Evolutionary conservation across 345 rosid genomes (phyloP).

Genomic region (Jatropha curcas): DNA sequence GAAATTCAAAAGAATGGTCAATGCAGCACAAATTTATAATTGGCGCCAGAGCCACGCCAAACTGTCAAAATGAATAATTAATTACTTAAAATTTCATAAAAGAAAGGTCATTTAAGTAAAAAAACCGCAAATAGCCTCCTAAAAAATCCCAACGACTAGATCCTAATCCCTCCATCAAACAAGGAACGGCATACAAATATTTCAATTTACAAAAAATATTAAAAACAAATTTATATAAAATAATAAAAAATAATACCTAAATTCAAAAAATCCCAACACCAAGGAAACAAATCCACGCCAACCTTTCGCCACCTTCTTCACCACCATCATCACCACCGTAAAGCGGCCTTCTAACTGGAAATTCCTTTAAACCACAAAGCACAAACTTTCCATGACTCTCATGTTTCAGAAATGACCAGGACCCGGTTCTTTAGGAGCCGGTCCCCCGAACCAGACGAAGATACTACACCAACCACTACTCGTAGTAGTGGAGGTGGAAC

Average conservation of each 20-base stretch:
- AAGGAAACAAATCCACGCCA: not conserved
- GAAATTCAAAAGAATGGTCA: not conserved
- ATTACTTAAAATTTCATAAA: not conserved
- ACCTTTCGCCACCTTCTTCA: not conserved
- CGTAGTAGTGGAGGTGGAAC: conserved; percentile 46
- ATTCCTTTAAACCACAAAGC: conserved; percentile 1
- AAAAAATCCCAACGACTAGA: conserved; percentile 40
- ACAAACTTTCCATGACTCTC: conserved; percentile 25
- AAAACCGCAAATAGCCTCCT: conserved; percentile 8
- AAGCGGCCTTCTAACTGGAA: conserved; percentile 25
- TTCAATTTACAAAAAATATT: not conserved
- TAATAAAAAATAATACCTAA: not conserved
- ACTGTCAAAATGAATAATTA: not conserved
- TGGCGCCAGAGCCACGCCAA: too few relatives aligned
- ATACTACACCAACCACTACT: conserved; percentile 24
- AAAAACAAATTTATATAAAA: not conserved
- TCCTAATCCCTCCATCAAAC: conserved; percentile 25
- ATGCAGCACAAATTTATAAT: not conserved
- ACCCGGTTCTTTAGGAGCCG: conserved; percentile 41
- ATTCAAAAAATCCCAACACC: conserved; percentile 12
- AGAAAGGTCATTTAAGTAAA: conserved; percentile 3
- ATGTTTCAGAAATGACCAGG: conserved; percentile 55
- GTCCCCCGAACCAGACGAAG: conserved; percentile 42
- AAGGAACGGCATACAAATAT: conserved; percentile 34
- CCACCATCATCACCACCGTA: not conserved